Evolutionary conservation across 352 stramenopile species (phyloP).

Genomic region (Phytophthora ramorum): DNA sequence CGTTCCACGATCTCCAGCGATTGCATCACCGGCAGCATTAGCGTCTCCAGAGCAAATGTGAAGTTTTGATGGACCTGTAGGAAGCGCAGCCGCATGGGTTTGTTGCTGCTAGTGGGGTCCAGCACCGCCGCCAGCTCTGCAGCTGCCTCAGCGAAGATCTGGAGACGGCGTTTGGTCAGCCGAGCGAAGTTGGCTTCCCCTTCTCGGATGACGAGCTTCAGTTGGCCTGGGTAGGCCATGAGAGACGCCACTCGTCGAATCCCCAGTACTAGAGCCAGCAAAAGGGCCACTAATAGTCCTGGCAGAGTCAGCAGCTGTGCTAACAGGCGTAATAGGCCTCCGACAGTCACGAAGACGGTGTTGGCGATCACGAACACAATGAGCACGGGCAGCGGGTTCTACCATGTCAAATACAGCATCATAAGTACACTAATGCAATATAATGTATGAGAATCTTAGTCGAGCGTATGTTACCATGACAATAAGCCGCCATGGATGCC

Average conservation of each 20-base stretch:
- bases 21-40: constrained; percentile 64
- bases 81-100: constrained; percentile 52
- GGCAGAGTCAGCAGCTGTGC: constrained; percentile 54
- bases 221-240: constrained; percentile 77
- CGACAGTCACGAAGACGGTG: constrained; percentile 62
- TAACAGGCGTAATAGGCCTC: constrained; percentile 63
- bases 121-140: constrained; percentile 59
- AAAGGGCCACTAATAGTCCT: constrained; percentile 61
- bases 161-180: constrained; percentile 71
- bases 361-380: constrained; percentile 63
- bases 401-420: constrained; percentile 11
- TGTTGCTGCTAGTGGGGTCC: constrained; percentile 24
- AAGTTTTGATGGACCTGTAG: constrained; percentile 76
- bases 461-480: constrained; percentile 45
- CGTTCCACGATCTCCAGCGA: constrained; percentile 65
- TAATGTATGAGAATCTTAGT: constrained; percentile 12
- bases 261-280: constrained; percentile 33
- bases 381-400: constrained; percentile 67
- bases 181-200: constrained; percentile 80
- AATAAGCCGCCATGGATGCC: constrained; percentile 72
- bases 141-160: constrained; percentile 70
- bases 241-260: constrained; percentile 63
- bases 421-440: not conserved
- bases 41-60: constrained; percentile 67
- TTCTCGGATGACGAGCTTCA: constrained; percentile 81